These are phyloP conservation scores for Venturia aucupariae DNA, from an alignment of 2,329 filamentous ascomycete species.

Conservation along the genomic window DNA sequence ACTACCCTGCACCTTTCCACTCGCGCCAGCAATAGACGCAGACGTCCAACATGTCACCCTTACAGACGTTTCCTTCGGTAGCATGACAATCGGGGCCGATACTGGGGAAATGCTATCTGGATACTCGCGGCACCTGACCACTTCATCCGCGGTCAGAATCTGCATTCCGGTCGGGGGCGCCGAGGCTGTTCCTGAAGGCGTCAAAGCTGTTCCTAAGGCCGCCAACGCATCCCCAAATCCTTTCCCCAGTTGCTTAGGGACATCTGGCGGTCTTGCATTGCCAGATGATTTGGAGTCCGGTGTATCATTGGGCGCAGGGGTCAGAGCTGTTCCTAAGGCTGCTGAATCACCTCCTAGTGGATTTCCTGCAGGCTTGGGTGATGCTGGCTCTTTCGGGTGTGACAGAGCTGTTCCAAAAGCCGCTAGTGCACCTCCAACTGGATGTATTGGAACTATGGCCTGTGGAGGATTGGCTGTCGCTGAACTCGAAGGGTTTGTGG, in stretches of 20 bases:
- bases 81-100: background rate
- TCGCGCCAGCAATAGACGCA: background rate
- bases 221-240: background rate
- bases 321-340: too few species aligned
- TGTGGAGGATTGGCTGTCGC: background rate
- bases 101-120: background rate
- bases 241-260: background rate
- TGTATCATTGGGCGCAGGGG: background rate
- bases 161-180: background rate
- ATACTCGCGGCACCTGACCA: conserved; percentile 1
- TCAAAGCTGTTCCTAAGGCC: background rate
- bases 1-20: background rate
- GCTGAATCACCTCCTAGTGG: too few species aligned
- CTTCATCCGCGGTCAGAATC: background rate
- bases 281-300: background rate
- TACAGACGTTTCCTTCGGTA: background rate
- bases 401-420: background rate
- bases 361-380: too few species aligned
- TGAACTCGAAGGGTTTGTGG: background rate
- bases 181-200: too few species aligned
- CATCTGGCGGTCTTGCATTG: background rate
- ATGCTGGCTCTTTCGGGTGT: background rate
- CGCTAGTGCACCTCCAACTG: background rate
- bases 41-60: conserved; percentile 4
- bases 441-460: background rate